These are phyloP conservation scores for Mercurialis annua DNA, from an alignment of 345 rosid species.

Conservation along the genomic window DNA sequence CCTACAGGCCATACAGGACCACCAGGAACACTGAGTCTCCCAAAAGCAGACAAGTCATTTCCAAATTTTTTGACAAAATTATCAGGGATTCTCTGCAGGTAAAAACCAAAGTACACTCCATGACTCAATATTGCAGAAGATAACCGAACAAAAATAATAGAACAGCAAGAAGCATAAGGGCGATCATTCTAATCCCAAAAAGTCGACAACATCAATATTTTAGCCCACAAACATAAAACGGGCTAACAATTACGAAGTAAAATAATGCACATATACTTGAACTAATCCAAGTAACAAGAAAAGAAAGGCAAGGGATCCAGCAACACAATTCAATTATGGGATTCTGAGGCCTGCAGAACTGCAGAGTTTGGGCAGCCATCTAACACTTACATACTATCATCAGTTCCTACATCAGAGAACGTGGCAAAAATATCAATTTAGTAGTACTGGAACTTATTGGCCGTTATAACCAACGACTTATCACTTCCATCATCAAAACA, in stretches of 20 bases:
- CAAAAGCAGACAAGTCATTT: conserved; percentile 65
- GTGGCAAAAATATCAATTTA: not conserved
- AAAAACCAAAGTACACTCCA: conserved; percentile 1
- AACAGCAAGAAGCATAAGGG: not conserved
- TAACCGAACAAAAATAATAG: not conserved
- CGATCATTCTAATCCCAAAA: not conserved
- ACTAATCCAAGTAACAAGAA: not conserved
- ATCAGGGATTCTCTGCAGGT: conserved; percentile 84
- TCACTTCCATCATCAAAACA: not conserved
- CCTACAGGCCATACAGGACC: conserved; percentile 77
- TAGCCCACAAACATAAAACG: not conserved
- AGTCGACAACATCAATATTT: not conserved
- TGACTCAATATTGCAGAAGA: conserved; percentile 1
- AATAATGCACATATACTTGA: not conserved
- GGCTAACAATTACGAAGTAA: not conserved
- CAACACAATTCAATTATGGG: not conserved
- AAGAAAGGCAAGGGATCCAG: not conserved
- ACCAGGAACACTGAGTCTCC: conserved; percentile 69
- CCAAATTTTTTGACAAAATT: conserved; percentile 67
- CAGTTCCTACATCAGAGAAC: not conserved
- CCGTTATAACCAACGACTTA: not conserved
- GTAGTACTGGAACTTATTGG: not conserved
- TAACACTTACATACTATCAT: not conserved
- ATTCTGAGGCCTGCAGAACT: not conserved
- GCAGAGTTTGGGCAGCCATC: not conserved